These are phyloP conservation scores for Neurospora terricola DNA, from an alignment of 495 filamentous ascomycete species.

Conservation along the genomic window DNA sequence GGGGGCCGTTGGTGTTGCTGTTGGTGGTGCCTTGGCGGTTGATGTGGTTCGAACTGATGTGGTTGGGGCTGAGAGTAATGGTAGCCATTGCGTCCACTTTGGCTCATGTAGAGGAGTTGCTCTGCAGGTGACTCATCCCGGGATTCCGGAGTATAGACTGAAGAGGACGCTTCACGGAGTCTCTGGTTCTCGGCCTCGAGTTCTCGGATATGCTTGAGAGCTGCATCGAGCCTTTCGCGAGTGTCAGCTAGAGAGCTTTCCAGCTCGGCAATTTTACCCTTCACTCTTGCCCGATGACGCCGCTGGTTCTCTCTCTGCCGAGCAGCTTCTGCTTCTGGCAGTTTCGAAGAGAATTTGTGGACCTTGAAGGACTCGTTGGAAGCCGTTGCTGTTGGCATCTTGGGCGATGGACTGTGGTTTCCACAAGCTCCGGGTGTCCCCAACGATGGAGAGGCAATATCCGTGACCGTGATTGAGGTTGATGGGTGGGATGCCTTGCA, in stretches of 20 bases:
- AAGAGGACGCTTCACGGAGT: neutral
- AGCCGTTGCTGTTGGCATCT: neutral
- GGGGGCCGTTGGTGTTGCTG: neutral
- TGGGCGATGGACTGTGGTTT: neutral
- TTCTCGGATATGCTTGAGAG: slow-evolving; percentile 8
- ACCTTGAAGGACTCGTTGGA: neutral
- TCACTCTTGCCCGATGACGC: slow-evolving; percentile 22
- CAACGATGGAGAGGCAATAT: neutral
- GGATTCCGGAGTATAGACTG: neutral
- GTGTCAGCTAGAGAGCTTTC: slow-evolving; percentile 9
- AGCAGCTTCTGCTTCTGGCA: slow-evolving; percentile 15
- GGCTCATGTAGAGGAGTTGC: neutral
- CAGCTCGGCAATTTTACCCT: slow-evolving; percentile 14
- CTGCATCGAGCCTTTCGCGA: slow-evolving; percentile 9
- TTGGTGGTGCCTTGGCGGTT: neutral
- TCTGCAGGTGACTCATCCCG: neutral
- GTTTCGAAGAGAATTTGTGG: slow-evolving; percentile 17
- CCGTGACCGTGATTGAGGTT: neutral
- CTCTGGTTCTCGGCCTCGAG: slow-evolving; percentile 12
- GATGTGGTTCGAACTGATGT: neutral
- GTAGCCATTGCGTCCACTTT: neutral
- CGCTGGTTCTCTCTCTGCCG: slow-evolving; percentile 22
- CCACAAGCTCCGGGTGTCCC: no score
- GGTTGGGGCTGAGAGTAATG: neutral
- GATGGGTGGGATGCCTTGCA: neutral